phyloP scores from a whole-genome alignment of 495 filamentous ascomycete genomes.

The Hyaloscypha bicolor region DNA sequence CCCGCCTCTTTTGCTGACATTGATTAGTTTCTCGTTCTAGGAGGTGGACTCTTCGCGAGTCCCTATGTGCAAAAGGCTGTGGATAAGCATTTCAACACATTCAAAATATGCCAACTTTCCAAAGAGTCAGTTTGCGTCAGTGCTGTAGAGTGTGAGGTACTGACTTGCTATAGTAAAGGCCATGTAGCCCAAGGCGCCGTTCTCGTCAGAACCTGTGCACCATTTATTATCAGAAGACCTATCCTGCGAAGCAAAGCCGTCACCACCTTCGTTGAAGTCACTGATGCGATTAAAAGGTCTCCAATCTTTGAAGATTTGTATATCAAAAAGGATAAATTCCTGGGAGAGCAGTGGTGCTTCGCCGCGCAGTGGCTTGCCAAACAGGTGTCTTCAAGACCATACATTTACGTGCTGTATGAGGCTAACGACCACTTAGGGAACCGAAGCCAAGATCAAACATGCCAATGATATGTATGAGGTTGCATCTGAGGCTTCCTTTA shows the following conservation, averaged over 20 bases:
- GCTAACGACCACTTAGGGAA: neutral
- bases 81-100: neutral
- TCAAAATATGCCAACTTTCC: conserved; percentile 1
- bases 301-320: neutral
- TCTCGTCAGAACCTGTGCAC: conserved; percentile 1
- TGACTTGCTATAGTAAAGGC: conserved; percentile 8
- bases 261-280: conserved; percentile 2
- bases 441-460: neutral
- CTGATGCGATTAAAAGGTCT: neutral
- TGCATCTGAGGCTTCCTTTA: conserved; percentile 2
- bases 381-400: neutral
- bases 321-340: neutral
- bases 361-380: conserved; percentile 2
- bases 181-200: conserved; percentile 11
- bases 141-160: neutral
- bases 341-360: neutral
- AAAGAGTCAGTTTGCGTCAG: neutral
- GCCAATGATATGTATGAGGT: neutral
- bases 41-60: conserved; percentile 6
- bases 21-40: conserved; percentile 11
- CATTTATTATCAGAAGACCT: conserved; percentile 7
- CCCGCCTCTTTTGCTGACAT: neutral
- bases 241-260: conserved; percentile 14
- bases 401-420: neutral
- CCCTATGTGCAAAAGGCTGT: neutral